Evolutionary conservation across 2,329 filamentous ascomycete species (phyloP).

Genomic region (Fusarium virguliforme): DNA sequence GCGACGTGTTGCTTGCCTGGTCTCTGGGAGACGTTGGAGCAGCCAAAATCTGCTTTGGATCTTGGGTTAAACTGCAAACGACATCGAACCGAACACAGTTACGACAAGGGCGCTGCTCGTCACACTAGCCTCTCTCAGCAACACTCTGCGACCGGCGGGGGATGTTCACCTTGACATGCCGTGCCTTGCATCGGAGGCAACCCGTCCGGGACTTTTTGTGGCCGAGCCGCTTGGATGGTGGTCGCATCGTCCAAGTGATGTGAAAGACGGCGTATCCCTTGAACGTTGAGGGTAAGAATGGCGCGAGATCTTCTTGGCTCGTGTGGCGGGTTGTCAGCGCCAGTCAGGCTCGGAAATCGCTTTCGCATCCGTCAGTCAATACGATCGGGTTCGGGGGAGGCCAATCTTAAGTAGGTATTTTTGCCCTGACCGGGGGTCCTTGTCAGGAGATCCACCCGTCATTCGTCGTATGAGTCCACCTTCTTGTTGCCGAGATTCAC

Average conservation of each 20-base stretch:
- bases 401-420: conserved; percentile 13
- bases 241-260: conserved; percentile 7
- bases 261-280: not conserved
- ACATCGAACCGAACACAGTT: conserved; percentile 37
- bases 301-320: not conserved
- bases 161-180: conserved; percentile 37
- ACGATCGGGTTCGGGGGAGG: conserved; percentile 18
- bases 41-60: not conserved
- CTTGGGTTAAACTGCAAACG: conserved; percentile 33
- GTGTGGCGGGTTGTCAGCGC: not conserved
- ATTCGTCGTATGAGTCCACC: conserved; percentile 5
- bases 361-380: conserved; percentile 17
- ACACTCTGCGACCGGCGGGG: not conserved
- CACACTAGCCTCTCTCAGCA: conserved; percentile 30
- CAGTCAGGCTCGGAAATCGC: conserved; percentile 21
- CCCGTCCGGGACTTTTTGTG: conserved; percentile 38
- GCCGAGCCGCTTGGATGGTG: conserved; percentile 26
- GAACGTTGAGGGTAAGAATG: not conserved
- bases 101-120: conserved; percentile 35
- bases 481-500: not conserved
- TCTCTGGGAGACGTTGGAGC: conserved; percentile 5
- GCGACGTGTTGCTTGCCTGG: not conserved
- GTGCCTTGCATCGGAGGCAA: conserved; percentile 37
- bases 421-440: not conserved
- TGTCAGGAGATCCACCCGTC: not conserved